phyloP scores from a whole-genome alignment of 1,139 yeast genomes.

The Taphrina communis region DNA sequence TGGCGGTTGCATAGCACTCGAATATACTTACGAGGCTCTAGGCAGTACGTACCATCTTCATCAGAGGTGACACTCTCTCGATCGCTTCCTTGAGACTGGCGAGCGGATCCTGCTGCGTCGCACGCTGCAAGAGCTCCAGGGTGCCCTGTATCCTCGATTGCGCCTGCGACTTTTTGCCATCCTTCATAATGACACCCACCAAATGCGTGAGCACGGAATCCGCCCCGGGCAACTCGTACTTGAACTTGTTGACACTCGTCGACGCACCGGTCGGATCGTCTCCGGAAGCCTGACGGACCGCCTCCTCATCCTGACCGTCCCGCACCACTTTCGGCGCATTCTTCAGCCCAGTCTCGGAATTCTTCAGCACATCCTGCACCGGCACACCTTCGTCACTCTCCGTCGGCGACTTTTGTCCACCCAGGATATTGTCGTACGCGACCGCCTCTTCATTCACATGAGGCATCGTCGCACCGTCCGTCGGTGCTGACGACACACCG shows the following conservation, averaged over 20 bases:
- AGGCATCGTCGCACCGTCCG: constrained; percentile 40
- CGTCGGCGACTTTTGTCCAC: constrained; percentile 42
- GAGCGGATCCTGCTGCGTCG: constrained; percentile 77
- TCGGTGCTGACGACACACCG: constrained; percentile 24
- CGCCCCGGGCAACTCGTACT: constrained; percentile 55
- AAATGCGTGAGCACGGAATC: constrained; percentile 79
- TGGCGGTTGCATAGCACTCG: not conserved
- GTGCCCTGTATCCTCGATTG: constrained; percentile 75
- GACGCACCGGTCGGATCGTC: constrained; percentile 37
- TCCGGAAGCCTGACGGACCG: not conserved
- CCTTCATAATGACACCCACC: constrained; percentile 87
- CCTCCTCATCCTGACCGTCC: constrained; percentile 34
- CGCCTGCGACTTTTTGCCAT: constrained; percentile 86
- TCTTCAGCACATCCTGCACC: constrained; percentile 45
- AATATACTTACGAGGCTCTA: constrained; percentile 26
- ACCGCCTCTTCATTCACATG: constrained; percentile 41
- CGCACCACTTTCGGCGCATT: constrained; percentile 46
- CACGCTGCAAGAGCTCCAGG: constrained; percentile 60
- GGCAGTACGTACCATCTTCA: constrained; percentile 58
- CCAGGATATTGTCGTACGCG: constrained; percentile 40
- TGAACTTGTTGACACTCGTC: constrained; percentile 23
- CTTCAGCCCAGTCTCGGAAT: constrained; percentile 43
- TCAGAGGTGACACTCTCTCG: constrained; percentile 84
- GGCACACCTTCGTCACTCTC: constrained; percentile 46
- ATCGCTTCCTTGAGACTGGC: constrained; percentile 72